Conservation (phyloP, 1,284 basidiomycete genomes). For the Bondarzewia mesenterica region DNA sequence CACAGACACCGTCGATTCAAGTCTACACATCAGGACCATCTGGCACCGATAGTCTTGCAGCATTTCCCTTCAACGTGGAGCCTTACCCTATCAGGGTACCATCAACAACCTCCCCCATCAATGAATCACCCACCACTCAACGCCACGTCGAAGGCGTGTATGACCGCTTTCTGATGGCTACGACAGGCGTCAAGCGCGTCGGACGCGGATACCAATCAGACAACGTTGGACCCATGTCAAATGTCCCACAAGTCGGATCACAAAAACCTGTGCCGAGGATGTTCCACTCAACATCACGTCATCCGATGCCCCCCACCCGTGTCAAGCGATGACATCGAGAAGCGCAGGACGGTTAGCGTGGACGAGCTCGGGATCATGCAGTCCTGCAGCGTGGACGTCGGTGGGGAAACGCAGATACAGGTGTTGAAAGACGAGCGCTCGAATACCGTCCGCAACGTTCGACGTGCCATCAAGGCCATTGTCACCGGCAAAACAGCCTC, state of each 20-base stretch:
- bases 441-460: neutral
- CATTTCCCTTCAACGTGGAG: slow-evolving; percentile 53
- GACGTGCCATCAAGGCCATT: neutral
- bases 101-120: slow-evolving; percentile 25
- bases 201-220: slow-evolving; percentile 73
- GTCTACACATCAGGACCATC: slow-evolving; percentile 6
- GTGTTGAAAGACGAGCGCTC: neutral
- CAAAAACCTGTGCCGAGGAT: slow-evolving; percentile 35
- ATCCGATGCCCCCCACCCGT: slow-evolving; percentile 58
- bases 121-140: slow-evolving; percentile 49
- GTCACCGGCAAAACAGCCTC: neutral
- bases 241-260: slow-evolving; percentile 13
- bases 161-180: slow-evolving; percentile 72
- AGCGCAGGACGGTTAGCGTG: slow-evolving; percentile 17
- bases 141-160: slow-evolving; percentile 61
- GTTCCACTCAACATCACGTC: slow-evolving; percentile 43
- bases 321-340: slow-evolving; percentile 36
- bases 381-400: neutral
- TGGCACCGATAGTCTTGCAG: slow-evolving; percentile 39
- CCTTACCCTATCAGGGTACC: slow-evolving; percentile 43
- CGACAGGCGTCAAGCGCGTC: slow-evolving; percentile 62
- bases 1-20: slow-evolving; percentile 8
- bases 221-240: slow-evolving; percentile 30
- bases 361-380: slow-evolving; percentile 24
- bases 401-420: neutral